Conservation (phyloP, 2,329 filamentous ascomycete genomes). For the Metarhizium robertsii region DNA sequence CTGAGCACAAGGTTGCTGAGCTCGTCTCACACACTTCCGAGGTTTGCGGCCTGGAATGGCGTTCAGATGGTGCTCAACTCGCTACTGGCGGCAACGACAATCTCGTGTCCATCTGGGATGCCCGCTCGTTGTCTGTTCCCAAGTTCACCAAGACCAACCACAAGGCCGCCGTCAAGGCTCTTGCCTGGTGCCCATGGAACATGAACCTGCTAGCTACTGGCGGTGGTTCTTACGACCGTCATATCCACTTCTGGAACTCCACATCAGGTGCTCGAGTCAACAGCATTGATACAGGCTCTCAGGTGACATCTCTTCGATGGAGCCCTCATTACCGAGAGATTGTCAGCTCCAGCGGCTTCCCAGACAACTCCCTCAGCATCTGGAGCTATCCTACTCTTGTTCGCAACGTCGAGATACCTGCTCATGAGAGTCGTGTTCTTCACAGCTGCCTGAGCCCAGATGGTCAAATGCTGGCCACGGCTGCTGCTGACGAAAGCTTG, state of each 20-base stretch:
- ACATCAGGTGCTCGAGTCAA: slow-evolving; percentile 96
- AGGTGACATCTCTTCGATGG: slow-evolving; percentile 95
- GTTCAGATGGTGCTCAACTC: slow-evolving; percentile 89
- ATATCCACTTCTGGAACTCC: slow-evolving; percentile 99
- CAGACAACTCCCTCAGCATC: slow-evolving; percentile 98
- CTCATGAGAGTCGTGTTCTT: slow-evolving; percentile 91
- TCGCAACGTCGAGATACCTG: slow-evolving; percentile 95
- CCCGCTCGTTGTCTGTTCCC: slow-evolving; percentile 81
- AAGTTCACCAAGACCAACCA: slow-evolving; percentile 99
- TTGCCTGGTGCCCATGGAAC: slow-evolving; percentile 99
- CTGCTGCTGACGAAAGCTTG: slow-evolving; percentile 89
- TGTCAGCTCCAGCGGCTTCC: slow-evolving; percentile 93
- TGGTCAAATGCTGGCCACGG: slow-evolving; percentile 94
- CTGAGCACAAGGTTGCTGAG: slow-evolving; percentile 96
- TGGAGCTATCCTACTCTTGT: slow-evolving; percentile 98
- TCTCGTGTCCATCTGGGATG: slow-evolving; percentile 98
- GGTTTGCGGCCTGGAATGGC: slow-evolving; percentile 97
- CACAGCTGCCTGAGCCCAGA: slow-evolving; percentile 97
- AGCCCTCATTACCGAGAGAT: slow-evolving; percentile 97
- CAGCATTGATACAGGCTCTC: slow-evolving; percentile 96
- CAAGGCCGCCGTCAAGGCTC: slow-evolving; percentile 95
- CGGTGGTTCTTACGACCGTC: slow-evolving; percentile 89
- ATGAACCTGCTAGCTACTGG: slow-evolving; percentile 93
- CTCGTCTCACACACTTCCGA: slow-evolving; percentile 95
- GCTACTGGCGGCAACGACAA: slow-evolving; percentile 98